Evolutionary conservation across 106 monocot genomes (phyloP), one percentile per base, ranked within the genome.

Genomic region (Alisma plantagoaquatica): DNA sequence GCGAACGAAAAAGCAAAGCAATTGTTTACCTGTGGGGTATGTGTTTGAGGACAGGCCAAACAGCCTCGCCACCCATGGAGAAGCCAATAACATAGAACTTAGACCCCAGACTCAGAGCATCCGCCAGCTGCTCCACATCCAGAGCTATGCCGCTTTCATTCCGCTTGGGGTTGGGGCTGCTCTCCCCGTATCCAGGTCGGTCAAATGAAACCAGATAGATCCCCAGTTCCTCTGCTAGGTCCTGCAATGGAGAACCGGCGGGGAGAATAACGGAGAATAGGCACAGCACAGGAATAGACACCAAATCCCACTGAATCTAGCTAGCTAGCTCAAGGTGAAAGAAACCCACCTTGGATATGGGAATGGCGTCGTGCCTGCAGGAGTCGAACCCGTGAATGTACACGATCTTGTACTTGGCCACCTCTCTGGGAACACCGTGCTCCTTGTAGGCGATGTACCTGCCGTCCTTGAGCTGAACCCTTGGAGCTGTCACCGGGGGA

Each of bases 1-100:
- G n/a, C n/a, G n/a, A n/a, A n/a, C n/a, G n/a, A n/a, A n/a, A n/a
- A n/a, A n/a, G n/a, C n/a, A n/a, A n/a, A n/a, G n/a, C n/a, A n/a
- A n/a, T n/a, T n/a, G n/a, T n/a, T n/a, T n/a, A 91, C 90, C 90
- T 61, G 42, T 91, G 84, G 61, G 90, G 77, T 11, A 91, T 91
- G 53, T 77, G 69, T 35, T 91, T 91, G 10, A 91, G 74, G 45
- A 79, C 73, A 16, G 65, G 57, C 90, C 90, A 91, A 47, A 66
- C 54, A 66, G 79, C 41, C 52, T 77, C 64, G 4, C 90, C 90
- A 14, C 80, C 90, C 80, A 84, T 90, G n/a, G 90, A 91, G 70
- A 56, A 75, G 1, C 80, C 84, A 47, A 80, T 65, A 3, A 91
- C 69, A 54, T 84, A 74, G 54, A 84, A 80, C 45, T 63, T 84